A percentile compares a stretch with the other conserved stretches of the same genome.
Evolutionary conservation across 2,329 filamentous ascomycete species (phyloP).

Genomic region (Trichophyton schoenleinii): DNA sequence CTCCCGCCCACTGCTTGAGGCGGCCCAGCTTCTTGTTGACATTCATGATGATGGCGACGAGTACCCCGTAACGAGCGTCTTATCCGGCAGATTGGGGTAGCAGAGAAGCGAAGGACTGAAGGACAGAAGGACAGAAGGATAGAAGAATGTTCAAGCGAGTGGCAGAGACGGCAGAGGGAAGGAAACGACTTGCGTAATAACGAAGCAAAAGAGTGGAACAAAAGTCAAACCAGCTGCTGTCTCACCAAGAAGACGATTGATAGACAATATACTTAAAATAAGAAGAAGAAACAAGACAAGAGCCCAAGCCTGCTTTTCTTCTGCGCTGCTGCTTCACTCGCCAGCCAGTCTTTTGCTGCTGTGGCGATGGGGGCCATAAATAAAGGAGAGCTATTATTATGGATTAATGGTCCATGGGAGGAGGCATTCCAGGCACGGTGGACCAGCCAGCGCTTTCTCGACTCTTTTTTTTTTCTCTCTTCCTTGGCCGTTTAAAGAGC

Average conservation of each 20-base stretch:
- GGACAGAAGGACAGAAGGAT: not conserved
- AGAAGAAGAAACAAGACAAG: not conserved
- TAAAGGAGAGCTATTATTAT: no score
- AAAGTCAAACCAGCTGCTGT: slow-evolving; percentile 3
- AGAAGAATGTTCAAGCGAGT: not conserved
- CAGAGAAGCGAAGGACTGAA: not conserved
- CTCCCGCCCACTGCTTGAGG: slow-evolving; percentile 94
- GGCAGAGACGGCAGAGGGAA: no score
- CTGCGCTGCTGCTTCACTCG: not conserved
- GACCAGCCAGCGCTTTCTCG: no score
- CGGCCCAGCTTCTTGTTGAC: slow-evolving; percentile 84
- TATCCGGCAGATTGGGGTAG: no score
- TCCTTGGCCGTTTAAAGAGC: no score
- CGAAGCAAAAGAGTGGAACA: not conserved
- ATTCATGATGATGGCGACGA: slow-evolving; percentile 40
- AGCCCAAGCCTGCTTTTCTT: not conserved
- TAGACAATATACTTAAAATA: not conserved
- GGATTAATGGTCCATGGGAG: no score
- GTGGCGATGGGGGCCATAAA: not conserved
- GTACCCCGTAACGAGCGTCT: not conserved
- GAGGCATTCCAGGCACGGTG: no score
- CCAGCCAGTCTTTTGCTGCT: not conserved
- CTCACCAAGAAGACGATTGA: not conserved
- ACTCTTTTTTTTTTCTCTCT: no score
- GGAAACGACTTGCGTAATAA: not conserved